Base-by-base conservation (phyloP, 257 asterid genomes). In the Haberlea rhodopensis region DNA sequence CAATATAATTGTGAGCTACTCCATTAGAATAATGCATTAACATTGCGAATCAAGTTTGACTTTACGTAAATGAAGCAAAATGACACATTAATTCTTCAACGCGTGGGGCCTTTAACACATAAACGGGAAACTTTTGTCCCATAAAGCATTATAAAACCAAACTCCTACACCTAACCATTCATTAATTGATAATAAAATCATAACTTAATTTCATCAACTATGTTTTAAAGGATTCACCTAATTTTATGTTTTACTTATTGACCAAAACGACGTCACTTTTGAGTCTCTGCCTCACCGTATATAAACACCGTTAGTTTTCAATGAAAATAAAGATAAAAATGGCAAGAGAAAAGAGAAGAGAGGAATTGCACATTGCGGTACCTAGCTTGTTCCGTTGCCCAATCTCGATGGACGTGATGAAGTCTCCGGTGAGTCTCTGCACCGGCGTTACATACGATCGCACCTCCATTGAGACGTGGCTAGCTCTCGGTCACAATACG, bases 391-490 rank as follows among this genome's bases (percentile, higher is more conserved):
- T 87, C 82, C 95, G 98, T 48, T 91, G 98, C 68, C 98, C 98
- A 62, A 91, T 91, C 20, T 91, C 98, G 0, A 85, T 91, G 96
- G 96, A 91, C 77, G 89, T 91, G 54, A 91, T 91, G 98, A 91
- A 76, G 31, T 88, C 96, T 49, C 98, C 96, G 71, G 96, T 91
- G 49, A 88, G 95, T 18, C 88, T 91, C 34, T 89, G 86, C 76
- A 87, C 96, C 78, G 98, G 98, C 79, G 92, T 88, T 69, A 91
- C 98, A 1, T 91, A 91, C 79, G 98, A 91, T 22, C 88, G 98
- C 29, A 82, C 73, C 73, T 88, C 96, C 72, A 91, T 91, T 56
- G 87, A 86, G 74, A 79, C 76, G 53, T 91, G 98, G 98, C 84
- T 91, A 5, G 73, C 92, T 0, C 87, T 85, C 48, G 98, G 98